Evolutionary conservation across 1,139 yeast genomes (phyloP), one percentile per base, ranked within the genome.

Genomic region (Lodderomyces pseudojiufengensis): DNA sequence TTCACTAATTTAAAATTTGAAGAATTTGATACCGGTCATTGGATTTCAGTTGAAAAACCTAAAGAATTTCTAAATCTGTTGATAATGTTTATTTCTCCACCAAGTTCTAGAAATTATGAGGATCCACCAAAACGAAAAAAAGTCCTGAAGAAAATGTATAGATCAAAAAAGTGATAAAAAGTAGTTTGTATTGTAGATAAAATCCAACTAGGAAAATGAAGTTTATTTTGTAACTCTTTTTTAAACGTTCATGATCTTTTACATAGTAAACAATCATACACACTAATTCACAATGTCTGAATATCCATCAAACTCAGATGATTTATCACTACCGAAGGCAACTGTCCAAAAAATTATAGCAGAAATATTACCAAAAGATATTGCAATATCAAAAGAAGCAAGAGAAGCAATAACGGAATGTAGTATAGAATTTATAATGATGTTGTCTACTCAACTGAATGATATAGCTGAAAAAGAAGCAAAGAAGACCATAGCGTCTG

Each of bases 381-480:
- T 87, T 36, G 82, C 92, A 14, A 87, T 92, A 48, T 80, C 95
- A 35, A 85, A 90, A 49, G 98, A 92, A 47, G 95, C 97, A 5
- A 71, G 97, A 44, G 98, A 92, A 55, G 95, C 95, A 37, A 76
- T 92, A 32, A 92, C 95, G 31, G 97, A 92, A 56, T 88, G 97
- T 57, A 90, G 97, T 51, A 88, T 92, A 39, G 97, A 88, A 60
- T 92, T 92, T 55, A 84, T 94, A 42, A 92, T 92, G 95, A 87
- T 92, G 45, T 67, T 92, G 35, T 84, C 96, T 9, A 85, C 95
- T 3, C 95, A 88, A 60, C 84, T 94, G 42, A 90, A 94, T 54
- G 98, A 94, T 47, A 87, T 92, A 47, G 97, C 98, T 1, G 98
- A 92, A 53, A 84, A 84, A 51, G 98, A 92, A 55, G 83, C 95